Evolutionary conservation across 1,139 yeast genomes (phyloP).

Genomic region (Pichia sp.): DNA sequence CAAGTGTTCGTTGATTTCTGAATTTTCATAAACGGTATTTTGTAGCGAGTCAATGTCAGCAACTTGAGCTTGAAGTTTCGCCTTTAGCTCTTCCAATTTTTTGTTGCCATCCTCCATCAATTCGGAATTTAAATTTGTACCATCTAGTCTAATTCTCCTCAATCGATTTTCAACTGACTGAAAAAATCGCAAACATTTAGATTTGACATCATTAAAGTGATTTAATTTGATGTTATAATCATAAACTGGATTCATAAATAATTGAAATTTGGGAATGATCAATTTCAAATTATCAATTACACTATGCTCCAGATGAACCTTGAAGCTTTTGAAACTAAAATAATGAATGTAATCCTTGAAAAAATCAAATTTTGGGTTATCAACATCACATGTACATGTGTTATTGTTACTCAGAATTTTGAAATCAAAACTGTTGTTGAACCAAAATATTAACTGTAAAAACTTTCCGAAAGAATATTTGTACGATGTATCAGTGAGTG

Average conservation of each 20-base stretch:
- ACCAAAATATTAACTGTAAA: constrained; percentile 76
- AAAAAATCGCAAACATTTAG: constrained; percentile 55
- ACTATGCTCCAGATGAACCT: constrained; percentile 72
- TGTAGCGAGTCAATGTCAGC: constrained; percentile 37
- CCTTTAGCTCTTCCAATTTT: constrained; percentile 50
- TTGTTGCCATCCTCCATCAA: constrained; percentile 61
- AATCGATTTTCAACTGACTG: constrained; percentile 66
- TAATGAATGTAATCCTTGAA: constrained; percentile 75
- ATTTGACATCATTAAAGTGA: constrained; percentile 44
- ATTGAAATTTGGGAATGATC: constrained; percentile 63
- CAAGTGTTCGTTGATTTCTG: constrained; percentile 59
- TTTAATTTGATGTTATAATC: constrained; percentile 66
- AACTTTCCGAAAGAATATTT: constrained; percentile 90
- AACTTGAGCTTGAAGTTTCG: constrained; percentile 45
- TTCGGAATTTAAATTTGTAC: constrained; percentile 46
- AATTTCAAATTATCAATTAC: constrained; percentile 70
- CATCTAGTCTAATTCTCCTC: constrained; percentile 73
- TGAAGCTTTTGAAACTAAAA: constrained; percentile 75
- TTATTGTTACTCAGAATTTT: constrained; percentile 5
- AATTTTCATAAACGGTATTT: constrained; percentile 43
- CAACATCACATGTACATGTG: constrained; percentile 63
- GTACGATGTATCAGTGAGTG: constrained; percentile 88
- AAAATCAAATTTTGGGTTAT: constrained; percentile 31
- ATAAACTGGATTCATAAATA: constrained; percentile 66
- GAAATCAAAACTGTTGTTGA: constrained; percentile 8